phyloP scores from a whole-genome alignment of 2,329 filamentous ascomycete genomes.

The Fusarium clavum region DNA sequence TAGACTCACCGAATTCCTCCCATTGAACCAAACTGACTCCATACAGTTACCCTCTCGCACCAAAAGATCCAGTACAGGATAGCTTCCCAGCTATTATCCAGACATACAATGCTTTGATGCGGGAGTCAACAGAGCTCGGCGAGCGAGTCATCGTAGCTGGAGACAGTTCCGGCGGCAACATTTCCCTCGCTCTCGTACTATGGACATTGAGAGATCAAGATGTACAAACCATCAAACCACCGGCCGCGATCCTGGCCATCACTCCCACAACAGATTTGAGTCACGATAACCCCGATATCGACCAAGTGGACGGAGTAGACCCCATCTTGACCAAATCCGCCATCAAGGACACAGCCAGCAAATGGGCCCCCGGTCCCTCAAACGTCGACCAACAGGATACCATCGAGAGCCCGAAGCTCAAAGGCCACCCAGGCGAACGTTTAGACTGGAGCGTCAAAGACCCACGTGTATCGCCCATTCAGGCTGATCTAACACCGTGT shows the following conservation, averaged over 20 bases:
- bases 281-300: slow-evolving; percentile 38
- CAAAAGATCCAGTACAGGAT: slow-evolving; percentile 60
- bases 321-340: slow-evolving; percentile 39
- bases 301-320: slow-evolving; percentile 33
- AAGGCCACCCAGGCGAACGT: rapidly evolving
- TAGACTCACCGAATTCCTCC: rapidly evolving
- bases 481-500: slow-evolving; percentile 54
- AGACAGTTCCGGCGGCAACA: slow-evolving; percentile 67
- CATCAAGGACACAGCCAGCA: slow-evolving; percentile 41
- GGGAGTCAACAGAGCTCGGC: slow-evolving; percentile 48
- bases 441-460: slow-evolving; percentile 50
- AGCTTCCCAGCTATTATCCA: slow-evolving; percentile 60
- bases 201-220: slow-evolving; percentile 51
- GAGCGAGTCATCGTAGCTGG: slow-evolving; percentile 63
- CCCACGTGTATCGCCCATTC: slow-evolving; percentile 61
- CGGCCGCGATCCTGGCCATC: slow-evolving; percentile 54
- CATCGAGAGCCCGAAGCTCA: rapidly evolving
- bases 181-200: slow-evolving; percentile 54
- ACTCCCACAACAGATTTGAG: slow-evolving; percentile 58
- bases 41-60: slow-evolving; percentile 63
- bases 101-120: slow-evolving; percentile 57
- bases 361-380: slow-evolving; percentile 39
- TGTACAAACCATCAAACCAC: slow-evolving; percentile 42
- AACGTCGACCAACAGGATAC: not conserved
- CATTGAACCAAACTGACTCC: not conserved